A percentile compares a stretch with the other conserved stretches of the same genome.
Conservation (phyloP, 1,284 basidiomycete species). For the Vanrija sp. region DNA sequence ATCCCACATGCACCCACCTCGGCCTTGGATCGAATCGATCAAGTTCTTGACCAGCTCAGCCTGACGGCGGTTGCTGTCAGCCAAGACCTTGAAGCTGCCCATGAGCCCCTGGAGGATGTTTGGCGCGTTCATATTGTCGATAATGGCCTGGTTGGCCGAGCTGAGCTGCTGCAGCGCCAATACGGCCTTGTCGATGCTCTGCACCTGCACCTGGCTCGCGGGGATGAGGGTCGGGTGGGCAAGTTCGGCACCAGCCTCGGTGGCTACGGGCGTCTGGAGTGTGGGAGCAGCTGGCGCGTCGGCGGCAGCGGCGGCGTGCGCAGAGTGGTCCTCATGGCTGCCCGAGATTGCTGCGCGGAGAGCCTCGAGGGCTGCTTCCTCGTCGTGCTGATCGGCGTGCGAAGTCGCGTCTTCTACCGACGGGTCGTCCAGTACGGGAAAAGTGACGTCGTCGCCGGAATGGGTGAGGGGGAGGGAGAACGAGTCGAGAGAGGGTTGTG, state of each 20-base stretch:
- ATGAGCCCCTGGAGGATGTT: conserved; percentile 27
- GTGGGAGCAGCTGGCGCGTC: background rate
- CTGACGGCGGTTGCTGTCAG: conserved; percentile 32
- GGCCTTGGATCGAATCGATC: conserved; percentile 13
- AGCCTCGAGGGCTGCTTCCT: conserved; percentile 33
- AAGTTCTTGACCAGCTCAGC: conserved; percentile 31
- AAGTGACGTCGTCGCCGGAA: conserved; percentile 11
- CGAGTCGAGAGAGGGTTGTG: conserved; percentile 5
- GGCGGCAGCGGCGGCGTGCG: background rate
- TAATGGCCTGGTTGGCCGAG: conserved; percentile 18
- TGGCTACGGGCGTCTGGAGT: background rate
- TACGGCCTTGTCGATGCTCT: conserved; percentile 22
- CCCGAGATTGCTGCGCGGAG: conserved; percentile 30
- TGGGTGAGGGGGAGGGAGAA: conserved; percentile 9
- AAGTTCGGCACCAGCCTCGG: background rate
- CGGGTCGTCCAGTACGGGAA: conserved; percentile 16
- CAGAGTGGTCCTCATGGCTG: conserved; percentile 2
- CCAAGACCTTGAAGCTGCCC: conserved; percentile 28
- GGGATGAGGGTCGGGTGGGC: conserved; percentile 14
- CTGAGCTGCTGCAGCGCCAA: conserved; percentile 23
- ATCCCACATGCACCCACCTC: background rate
- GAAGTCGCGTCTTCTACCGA: background rate
- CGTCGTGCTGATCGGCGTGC: conserved; percentile 19
- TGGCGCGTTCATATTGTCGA: conserved; percentile 31
- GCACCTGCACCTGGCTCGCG: conserved; percentile 16